These are phyloP conservation scores for Coprinopsis strossmayeri DNA, from an alignment of 768 basidiomycete genomes.

Conservation along the genomic window DNA sequence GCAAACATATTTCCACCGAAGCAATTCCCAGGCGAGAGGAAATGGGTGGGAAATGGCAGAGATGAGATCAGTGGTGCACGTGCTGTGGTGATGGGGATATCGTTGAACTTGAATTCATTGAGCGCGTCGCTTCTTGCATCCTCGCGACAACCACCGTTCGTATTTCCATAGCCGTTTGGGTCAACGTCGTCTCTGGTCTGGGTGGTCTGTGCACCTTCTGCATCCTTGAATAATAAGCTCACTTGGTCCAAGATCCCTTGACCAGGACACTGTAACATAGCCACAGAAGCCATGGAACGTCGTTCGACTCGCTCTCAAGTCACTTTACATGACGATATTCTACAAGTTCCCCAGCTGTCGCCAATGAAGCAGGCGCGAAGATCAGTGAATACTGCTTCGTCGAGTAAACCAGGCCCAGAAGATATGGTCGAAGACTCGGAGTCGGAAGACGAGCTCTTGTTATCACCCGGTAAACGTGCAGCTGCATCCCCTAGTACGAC, in stretches of 20 bases:
- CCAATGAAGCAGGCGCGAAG: conserved; percentile 44
- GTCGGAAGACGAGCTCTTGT: conserved; percentile 40
- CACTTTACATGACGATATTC: conserved; percentile 37
- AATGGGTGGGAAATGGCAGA: not conserved
- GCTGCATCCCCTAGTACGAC: conserved; percentile 12
- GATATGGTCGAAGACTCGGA: conserved; percentile 20
- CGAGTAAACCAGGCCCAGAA: conserved; percentile 6
- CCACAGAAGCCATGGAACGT: conserved; percentile 7
- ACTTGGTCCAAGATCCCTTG: too few species aligned
- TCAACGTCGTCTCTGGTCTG: not conserved
- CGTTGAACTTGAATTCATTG: conserved; percentile 1
- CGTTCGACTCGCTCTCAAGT: conserved; percentile 44
- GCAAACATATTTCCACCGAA: not conserved
- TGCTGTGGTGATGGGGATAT: not conserved
- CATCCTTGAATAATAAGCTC: too few species aligned
- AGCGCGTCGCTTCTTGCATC: not conserved
- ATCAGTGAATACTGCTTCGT: conserved; percentile 21
- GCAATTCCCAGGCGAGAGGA: not conserved
- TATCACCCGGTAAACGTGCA: conserved; percentile 34
- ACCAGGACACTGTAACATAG: not conserved
- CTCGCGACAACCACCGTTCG: not conserved
- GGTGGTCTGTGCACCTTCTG: too few species aligned
- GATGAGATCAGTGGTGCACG: not conserved
- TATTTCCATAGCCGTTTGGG: not conserved
- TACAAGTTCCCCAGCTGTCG: conserved; percentile 39